Base-by-base conservation (phyloP, 768 basidiomycete genomes). In the Suillus sp. region DNA sequence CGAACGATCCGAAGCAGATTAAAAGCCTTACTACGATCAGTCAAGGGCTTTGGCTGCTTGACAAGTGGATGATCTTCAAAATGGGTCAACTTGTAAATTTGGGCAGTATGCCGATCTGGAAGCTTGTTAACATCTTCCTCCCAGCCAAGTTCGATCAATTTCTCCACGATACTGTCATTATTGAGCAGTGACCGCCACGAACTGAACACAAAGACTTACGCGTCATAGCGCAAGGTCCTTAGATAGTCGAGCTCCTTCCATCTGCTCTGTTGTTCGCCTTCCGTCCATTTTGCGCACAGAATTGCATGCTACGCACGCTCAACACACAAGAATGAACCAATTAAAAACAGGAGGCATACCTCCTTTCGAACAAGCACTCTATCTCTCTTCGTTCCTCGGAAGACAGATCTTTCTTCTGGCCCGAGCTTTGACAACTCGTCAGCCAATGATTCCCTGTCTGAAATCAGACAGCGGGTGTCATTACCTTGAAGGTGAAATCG, bases 141-240 rank as follows among this genome's bases (percentile, higher is more conserved):
- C 74, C 77, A 81, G 35, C 81, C 83, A 6, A 83, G 70, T 20
- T 67, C 78, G 48, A 72, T 70, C 6, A 84, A 71, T 68, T 75
- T 79, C 35, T 72, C 66, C 16, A 75, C 60, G 37, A 84, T 79
- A 10, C 81, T 83, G 37, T 38, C 2, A 16, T 59, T 22, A 5
- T 32, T 32, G 30, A 53, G 18, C 10, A 11, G 20, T 2, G 30
- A 53, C 10, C 30, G 1, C 18, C 10, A 10, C 1, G 10, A 32
- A 30, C 20, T 20, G 30, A n/a, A 53, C 30, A 32, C 10, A 32
- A 0, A 51, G 9, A 74, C 75, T 45, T 70, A 82, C 80, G 77
- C 79, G 27, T 59, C 61, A 43, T 65, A 69, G 38, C 82, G 70
- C 27, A 77, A 78, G 32, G 71, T 66, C 61, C 71, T 78, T 7